A percentile compares a stretch with the other conserved stretches of the same genome.
phyloP scores from a whole-genome alignment of 768 basidiomycete species.

The Arthromyces matolae region DNA sequence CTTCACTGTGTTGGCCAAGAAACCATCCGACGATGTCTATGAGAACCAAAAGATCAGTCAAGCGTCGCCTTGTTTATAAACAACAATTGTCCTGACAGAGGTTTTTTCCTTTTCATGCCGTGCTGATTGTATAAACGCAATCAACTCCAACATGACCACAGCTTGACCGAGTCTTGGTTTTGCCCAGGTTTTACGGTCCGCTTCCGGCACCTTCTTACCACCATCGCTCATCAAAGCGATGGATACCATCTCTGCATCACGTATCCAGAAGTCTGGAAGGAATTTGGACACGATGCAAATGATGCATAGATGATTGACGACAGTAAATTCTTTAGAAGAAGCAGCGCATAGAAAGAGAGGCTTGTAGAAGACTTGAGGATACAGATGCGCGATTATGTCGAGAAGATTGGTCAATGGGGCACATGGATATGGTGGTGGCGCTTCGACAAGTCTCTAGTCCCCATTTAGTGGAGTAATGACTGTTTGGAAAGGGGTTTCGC shows the following conservation, averaged over 20 bases:
- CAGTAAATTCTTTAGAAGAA: conserved; percentile 55
- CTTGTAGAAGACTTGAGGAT: conserved; percentile 68
- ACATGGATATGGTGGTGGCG: conserved; percentile 49
- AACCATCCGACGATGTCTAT: conserved; percentile 29
- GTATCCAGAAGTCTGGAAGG: conserved; percentile 61
- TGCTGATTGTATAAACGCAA: conserved; percentile 44
- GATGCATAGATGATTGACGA: conserved; percentile 56
- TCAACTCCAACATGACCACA: conserved; percentile 58
- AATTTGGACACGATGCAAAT: conserved; percentile 49
- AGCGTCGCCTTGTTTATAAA: no score
- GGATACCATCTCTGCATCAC: conserved; percentile 71
- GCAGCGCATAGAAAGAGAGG: conserved; percentile 68
- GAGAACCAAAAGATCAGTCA: neutral
- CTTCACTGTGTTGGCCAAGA: conserved; percentile 29
- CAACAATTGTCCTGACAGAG: no score
- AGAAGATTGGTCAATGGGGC: conserved; percentile 48
- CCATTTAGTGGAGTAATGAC: conserved; percentile 31
- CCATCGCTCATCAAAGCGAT: conserved; percentile 61
- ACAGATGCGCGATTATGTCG: conserved; percentile 42
- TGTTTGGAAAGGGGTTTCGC: conserved; percentile 14
- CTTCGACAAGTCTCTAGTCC: conserved; percentile 47
- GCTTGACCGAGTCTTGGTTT: conserved; percentile 59
- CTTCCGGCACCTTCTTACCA: conserved; percentile 16
- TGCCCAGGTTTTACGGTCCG: conserved; percentile 33
- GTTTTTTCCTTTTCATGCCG: conserved; percentile 39